Evolutionary conservation across 2,329 filamentous ascomycete species (phyloP).

Genomic region (Decorospora gaudefroyi): DNA sequence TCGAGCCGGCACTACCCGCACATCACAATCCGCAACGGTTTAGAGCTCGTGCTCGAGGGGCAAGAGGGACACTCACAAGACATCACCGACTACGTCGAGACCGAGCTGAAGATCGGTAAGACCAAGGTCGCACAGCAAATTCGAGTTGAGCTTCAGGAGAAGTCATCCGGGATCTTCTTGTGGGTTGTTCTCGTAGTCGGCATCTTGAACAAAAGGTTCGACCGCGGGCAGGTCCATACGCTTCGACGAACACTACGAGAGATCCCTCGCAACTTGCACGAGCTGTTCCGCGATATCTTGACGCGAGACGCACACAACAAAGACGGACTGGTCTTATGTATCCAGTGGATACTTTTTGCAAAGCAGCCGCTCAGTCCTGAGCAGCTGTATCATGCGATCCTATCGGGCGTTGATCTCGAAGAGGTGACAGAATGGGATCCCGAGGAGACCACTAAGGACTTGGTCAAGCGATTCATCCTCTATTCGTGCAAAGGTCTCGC

Average conservation of each 20-base stretch:
- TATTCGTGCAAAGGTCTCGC: slow-evolving; percentile 32
- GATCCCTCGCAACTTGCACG: slow-evolving; percentile 50
- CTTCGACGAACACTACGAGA: slow-evolving; percentile 46
- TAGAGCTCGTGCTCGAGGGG: slow-evolving; percentile 43
- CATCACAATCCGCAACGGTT: slow-evolving; percentile 42
- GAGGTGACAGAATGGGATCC: slow-evolving; percentile 18
- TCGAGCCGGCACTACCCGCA: slow-evolving; percentile 53
- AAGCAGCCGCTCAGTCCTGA: slow-evolving; percentile 18
- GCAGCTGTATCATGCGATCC: slow-evolving; percentile 4
- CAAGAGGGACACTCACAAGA: slow-evolving; percentile 47
- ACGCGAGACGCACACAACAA: slow-evolving; percentile 48
- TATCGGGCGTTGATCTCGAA: slow-evolving; percentile 13
- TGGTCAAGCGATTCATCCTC: slow-evolving; percentile 24
- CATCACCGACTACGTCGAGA: slow-evolving; percentile 36
- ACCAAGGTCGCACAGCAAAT: slow-evolving; percentile 28
- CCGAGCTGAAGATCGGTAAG: slow-evolving; percentile 28
- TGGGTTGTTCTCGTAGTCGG: slow-evolving; percentile 38
- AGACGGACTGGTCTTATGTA: slow-evolving; percentile 17
- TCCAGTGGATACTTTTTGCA: slow-evolving; percentile 30
- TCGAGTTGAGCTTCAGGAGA: slow-evolving; percentile 40
- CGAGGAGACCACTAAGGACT: slow-evolving; percentile 15
- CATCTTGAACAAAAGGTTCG: slow-evolving; percentile 47
- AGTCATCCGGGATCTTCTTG: slow-evolving; percentile 52
- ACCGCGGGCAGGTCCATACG: slow-evolving; percentile 32
- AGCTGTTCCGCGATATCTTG: slow-evolving; percentile 54